phyloP scores from a whole-genome alignment of 768 basidiomycete species.

The Pleurotus cornucopiae region DNA sequence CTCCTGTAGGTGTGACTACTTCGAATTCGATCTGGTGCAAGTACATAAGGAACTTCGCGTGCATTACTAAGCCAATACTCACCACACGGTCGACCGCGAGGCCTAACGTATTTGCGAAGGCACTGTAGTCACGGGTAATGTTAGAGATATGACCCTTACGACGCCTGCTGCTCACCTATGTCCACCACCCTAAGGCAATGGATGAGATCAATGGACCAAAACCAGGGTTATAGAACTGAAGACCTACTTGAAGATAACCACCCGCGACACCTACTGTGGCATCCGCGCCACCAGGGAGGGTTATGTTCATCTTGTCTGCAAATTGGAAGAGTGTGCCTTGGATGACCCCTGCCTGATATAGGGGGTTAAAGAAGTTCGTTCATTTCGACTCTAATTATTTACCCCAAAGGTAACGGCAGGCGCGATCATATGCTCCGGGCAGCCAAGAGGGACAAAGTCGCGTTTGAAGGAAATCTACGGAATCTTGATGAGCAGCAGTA shows the following conservation, averaged over 20 bases:
- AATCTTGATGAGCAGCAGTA: no score
- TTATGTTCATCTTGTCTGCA: slow-evolving; percentile 38
- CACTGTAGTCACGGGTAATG: no score
- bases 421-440: slow-evolving; percentile 16
- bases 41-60: background rate
- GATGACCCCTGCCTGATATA: slow-evolving; percentile 37
- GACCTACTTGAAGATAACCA: slow-evolving; percentile 31
- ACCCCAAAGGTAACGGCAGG: slow-evolving; percentile 35
- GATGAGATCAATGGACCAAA: no score
- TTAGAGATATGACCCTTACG: no score
- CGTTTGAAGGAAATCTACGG: slow-evolving; percentile 29
- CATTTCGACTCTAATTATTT: slow-evolving; percentile 9
- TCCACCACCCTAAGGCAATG: slow-evolving; percentile 37
- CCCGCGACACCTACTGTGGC: slow-evolving; percentile 36
- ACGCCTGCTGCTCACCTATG: no score
- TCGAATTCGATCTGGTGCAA: background rate
- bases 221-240: background rate
- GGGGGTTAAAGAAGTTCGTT: background rate
- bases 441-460: slow-evolving; percentile 31
- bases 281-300: slow-evolving; percentile 41
- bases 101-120: slow-evolving; percentile 41
- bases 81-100: slow-evolving; percentile 43
- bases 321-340: slow-evolving; percentile 38
- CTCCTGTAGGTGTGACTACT: background rate
- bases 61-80: slow-evolving; percentile 10